A percentile compares a stretch with the other conserved stretches of the same genome.
These are phyloP conservation scores for Apiosordaria backusii DNA, from an alignment of 495 filamentous ascomycete genomes.

Conservation along the genomic window DNA sequence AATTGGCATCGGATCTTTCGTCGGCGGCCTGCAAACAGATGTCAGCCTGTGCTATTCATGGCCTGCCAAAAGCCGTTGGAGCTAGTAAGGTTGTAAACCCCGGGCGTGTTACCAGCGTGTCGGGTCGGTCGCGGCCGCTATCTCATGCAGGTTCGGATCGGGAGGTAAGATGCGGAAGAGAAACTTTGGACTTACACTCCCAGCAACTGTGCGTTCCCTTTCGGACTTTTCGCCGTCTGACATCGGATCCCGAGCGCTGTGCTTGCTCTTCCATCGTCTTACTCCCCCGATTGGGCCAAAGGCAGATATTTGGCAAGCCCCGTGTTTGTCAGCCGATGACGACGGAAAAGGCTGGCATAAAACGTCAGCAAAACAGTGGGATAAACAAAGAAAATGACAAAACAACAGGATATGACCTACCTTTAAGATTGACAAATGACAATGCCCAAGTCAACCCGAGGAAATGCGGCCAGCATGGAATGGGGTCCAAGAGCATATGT, in stretches of 20 bases:
- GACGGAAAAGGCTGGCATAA: not conserved
- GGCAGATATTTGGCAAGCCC: too few species aligned
- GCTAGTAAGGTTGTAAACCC: not conserved
- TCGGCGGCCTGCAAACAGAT: slow-evolving; percentile 35
- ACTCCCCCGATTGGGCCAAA: not conserved
- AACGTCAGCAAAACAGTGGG: not conserved
- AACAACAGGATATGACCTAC: too few species aligned
- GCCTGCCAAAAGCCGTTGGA: not conserved
- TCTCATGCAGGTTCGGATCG: not conserved
- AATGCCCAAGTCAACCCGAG: not conserved
- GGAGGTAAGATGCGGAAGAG: slow-evolving; percentile 1
- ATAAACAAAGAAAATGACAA: not conserved
- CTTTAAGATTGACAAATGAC: not conserved
- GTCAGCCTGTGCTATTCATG: not conserved
- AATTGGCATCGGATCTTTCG: slow-evolving; percentile 48
- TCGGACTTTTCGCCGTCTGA: slow-evolving; percentile 45
- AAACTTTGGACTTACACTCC: slow-evolving; percentile 45
- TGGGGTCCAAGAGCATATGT: not conserved
- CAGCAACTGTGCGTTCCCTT: slow-evolving; percentile 56
- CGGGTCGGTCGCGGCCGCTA: slow-evolving; percentile 1
- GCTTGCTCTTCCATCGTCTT: not conserved
- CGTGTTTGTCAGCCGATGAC: not conserved
- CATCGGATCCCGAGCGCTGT: slow-evolving; percentile 13
- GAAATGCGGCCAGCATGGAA: not conserved
- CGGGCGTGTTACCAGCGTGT: not conserved